phyloP scores from a whole-genome alignment of 345 rosid species.

The Hypericum androsaemum region DNA sequence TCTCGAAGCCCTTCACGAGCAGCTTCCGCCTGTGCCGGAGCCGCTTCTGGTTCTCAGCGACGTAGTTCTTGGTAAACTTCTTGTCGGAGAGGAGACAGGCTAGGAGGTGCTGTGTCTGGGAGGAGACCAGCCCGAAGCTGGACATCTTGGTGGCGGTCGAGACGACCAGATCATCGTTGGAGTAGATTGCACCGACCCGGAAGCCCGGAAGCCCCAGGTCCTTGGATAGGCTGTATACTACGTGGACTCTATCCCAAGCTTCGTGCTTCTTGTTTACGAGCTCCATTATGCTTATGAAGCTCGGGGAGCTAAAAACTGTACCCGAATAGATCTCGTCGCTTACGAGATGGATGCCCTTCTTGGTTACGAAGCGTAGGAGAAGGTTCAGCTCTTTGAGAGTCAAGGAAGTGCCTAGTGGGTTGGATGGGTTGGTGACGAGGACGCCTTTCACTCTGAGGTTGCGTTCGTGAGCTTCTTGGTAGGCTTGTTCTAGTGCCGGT shows the following conservation, averaged over 20 bases:
- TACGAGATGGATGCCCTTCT: slow-evolving; percentile 51
- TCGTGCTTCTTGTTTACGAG: slow-evolving; percentile 43
- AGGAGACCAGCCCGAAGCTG: slow-evolving; percentile 73
- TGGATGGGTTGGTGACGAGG: slow-evolving; percentile 69
- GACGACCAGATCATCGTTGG: slow-evolving; percentile 55
- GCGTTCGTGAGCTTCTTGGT: slow-evolving; percentile 48
- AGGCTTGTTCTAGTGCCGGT: slow-evolving; percentile 54
- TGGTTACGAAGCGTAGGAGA: slow-evolving; percentile 49
- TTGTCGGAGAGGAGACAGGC: slow-evolving; percentile 62
- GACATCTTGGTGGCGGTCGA: slow-evolving; percentile 84
- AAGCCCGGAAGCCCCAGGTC: slow-evolving; percentile 82
- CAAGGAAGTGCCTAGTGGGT: slow-evolving; percentile 68
- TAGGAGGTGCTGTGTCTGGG: slow-evolving; percentile 68
- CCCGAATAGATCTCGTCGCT: slow-evolving; percentile 85
- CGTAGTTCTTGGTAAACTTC: slow-evolving; percentile 49
- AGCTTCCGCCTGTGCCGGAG: slow-evolving; percentile 37
- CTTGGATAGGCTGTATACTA: slow-evolving; percentile 67
- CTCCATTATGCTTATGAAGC: slow-evolving; percentile 59
- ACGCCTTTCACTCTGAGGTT: slow-evolving; percentile 69
- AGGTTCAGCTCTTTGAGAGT: slow-evolving; percentile 48
- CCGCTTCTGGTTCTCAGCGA: slow-evolving; percentile 49
- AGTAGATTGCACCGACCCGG: slow-evolving; percentile 75
- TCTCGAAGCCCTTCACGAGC: slow-evolving; percentile 55
- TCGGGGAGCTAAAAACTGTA: slow-evolving; percentile 57
- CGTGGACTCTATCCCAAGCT: slow-evolving; percentile 47